Base-by-base conservation (phyloP, 805 yeast species). In the Grigorovia jiainica region DNA sequence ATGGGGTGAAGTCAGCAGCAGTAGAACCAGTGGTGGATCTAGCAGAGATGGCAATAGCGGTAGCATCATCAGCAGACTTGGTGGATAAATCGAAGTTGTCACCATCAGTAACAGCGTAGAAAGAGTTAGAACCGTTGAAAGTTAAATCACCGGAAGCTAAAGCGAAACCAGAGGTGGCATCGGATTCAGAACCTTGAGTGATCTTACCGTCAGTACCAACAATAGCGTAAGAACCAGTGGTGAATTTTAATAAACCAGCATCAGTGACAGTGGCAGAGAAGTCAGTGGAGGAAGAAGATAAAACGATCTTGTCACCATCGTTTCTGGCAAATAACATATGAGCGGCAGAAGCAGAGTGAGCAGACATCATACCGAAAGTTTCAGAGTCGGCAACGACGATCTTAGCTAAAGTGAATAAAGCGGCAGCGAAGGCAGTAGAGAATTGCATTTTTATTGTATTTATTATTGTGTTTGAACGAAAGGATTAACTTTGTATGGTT, bases 141-240 rank as follows among this genome's bases (percentile, higher is more conserved):
- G 50, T 49, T 54, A 73, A 64, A 51, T 60, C 47, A 34, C 68
- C 72, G 32, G 58, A 53, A 7, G 50, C 24, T 48, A 73, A 60
- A 19, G 70, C 49, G 52, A 69, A 73, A 3, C 71, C 67, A 17
- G 62, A 43, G 24, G 62, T 36, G 36, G 53, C 59, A 36, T 55
- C 55, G 16, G 53, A 40, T 40, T 47, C 53, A 24, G 48, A 38
- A 36, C 56, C 57, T 29, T 44, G 49, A 13, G 43, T 47, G n/a
- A 54, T 35, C 19, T 52, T 35, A 37, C 60, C 59, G 34, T 49
- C 57, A 10, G 47, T 31, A 39, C 38, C 43, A 24, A 58, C 60
- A 39, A 54, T 58, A 30, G 59, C 65, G 48, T 44, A 64, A 8
- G 52, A 47, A 38, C 57, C 60, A 39, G 57, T 63, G 30, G 44